Base-by-base conservation (phyloP, 768 basidiomycete genomes). In the Sporobolomyces phaffii region DNA sequence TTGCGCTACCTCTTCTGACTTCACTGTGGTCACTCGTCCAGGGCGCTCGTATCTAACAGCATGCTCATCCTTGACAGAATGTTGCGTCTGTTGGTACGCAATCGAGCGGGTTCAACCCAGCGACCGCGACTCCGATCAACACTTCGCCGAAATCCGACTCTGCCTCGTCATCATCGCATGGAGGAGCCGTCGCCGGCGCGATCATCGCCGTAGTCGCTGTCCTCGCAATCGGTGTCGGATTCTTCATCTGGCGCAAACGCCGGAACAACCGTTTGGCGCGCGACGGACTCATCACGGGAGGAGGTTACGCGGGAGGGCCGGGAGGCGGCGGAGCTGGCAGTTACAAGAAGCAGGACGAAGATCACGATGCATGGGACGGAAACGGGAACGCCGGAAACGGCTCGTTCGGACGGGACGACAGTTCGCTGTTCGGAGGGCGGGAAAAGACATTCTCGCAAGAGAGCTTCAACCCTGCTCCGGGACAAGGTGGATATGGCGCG, bases 191-290 rank as follows among this genome's bases (percentile, higher is more conserved):
- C 36, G 69, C 59, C 8, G 69, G 69, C 10, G 57, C 57, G 56
- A 52, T 70, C 49, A 64, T 70, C 33, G 69, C 64, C 26, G 40
- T 66, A 29, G 15, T 70, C 22, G 60, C 41, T 36, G 65, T 66
- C n/a, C 40, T 60, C 18, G 52, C 24, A 6, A 15, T 54, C 47
- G 44, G 31, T 20, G 52, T 31, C 24, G 62, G 62, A n/a, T 57
- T 57, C 59, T 60, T 60, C 38, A 22, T 58, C 20, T 71, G 62
- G 65, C 34, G 52, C 10, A 59, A 60, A 33, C 29, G 34, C 17
- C 45, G 58, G 29, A 49, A 45, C 40, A 31, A 44, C 1, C 43
- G 56, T 9, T 24, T 15, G 9, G 56, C 50, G 5, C 62, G 58
- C 22, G 17, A 29, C n/a, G n/a, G 29, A 8, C 20, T 10, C 14